Percentiles rank a stretch among this genome's conserved stretches.
phyloP scores from a whole-genome alignment of 31 red algal species.

The Endocladia muricata region DNA sequence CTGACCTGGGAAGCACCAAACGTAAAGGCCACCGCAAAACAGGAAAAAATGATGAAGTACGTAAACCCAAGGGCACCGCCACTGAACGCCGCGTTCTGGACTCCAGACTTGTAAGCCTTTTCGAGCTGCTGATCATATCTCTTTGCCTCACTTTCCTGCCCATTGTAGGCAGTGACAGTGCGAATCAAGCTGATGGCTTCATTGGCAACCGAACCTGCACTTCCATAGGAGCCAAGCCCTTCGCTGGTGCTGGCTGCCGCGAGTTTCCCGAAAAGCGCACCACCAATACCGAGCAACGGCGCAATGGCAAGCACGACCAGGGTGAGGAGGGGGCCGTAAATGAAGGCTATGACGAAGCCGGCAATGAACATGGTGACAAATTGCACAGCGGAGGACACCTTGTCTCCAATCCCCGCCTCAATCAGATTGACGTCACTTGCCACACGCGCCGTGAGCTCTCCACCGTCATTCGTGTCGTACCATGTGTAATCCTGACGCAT shows the following conservation, averaged over 20 bases:
- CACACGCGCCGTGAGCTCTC: constrained; percentile 74
- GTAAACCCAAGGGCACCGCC: constrained; percentile 76
- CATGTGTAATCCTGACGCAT: constrained; percentile 71
- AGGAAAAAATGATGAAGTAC: constrained; percentile 80
- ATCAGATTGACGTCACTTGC: constrained; percentile 75
- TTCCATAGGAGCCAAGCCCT: constrained; percentile 57
- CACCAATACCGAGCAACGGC: constrained; percentile 49
- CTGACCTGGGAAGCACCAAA: constrained; percentile 74
- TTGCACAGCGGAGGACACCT: constrained; percentile 64
- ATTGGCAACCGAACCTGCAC: constrained; percentile 63
- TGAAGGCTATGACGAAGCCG: constrained; percentile 77
- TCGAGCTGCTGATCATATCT: constrained; percentile 56
- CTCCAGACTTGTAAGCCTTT: constrained; percentile 37
- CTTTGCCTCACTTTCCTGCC: constrained; percentile 70
- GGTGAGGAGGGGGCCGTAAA: constrained; percentile 48
- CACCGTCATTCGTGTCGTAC: constrained; percentile 54
- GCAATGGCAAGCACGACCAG: constrained; percentile 66
- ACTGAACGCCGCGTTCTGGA: constrained; percentile 33
- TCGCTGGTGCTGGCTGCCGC: constrained; percentile 46
- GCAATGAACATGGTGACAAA: constrained; percentile 62
- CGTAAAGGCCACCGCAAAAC: constrained; percentile 78
- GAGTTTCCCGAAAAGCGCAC: constrained; percentile 59
- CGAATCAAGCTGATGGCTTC: constrained; percentile 75
- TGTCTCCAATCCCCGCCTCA: constrained; percentile 71
- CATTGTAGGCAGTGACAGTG: constrained; percentile 75